Evolutionary conservation across 768 basidiomycete genomes (phyloP), one percentile per base, ranked within the genome.

Genomic region (Clitopilus passeckerianus): DNA sequence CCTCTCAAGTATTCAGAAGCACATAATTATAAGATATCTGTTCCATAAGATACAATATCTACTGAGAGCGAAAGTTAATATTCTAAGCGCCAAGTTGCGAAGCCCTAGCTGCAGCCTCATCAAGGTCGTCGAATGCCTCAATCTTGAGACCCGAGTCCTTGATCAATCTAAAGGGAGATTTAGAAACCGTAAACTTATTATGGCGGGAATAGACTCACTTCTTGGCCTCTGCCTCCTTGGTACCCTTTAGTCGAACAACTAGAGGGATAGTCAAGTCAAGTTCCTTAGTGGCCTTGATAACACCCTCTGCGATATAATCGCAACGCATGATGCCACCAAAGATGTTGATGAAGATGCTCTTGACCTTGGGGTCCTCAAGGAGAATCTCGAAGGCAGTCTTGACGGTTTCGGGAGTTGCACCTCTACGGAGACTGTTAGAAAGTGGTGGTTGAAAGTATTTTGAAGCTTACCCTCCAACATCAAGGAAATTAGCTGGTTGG

Each of bases 361-460:
- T 96, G 67, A 98, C 96, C 71, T 92, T 91, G 63, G 88, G 86
- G 69, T 98, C 95, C 52, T 85, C 75, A 22, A 96, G 80, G 22
- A 99, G 82, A 65, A 99, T 91, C 75, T 98, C 95, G 67, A 99
- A 99, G 2, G 97, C 97, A 76, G 95, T 98, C 84, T 98, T 99
- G 66, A 99, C 97, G 5, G 97, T 98, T 69, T 97, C 93, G n/a
- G 97, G 95, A 14, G 96, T 98, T 34, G 97, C 97, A 67, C 96
- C 95, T 71, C 92, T 92, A 68, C 24, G 41, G 58, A 34, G 41
- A 59, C 7, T 27, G 59, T 59, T 54, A 60, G 30, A 34, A 56
- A 61, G 62, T 53, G 8, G 54, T 18, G 34, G 34, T n/a, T 37
- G 4, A 7, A 60, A 27, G 6, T 33, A 50, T 16, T 15, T 58